Percentiles rank a stretch among this genome's conserved stretches.
These are phyloP conservation scores for Leccinum pellstonianum DNA, from an alignment of 768 basidiomycete genomes.

Conservation along the genomic window DNA sequence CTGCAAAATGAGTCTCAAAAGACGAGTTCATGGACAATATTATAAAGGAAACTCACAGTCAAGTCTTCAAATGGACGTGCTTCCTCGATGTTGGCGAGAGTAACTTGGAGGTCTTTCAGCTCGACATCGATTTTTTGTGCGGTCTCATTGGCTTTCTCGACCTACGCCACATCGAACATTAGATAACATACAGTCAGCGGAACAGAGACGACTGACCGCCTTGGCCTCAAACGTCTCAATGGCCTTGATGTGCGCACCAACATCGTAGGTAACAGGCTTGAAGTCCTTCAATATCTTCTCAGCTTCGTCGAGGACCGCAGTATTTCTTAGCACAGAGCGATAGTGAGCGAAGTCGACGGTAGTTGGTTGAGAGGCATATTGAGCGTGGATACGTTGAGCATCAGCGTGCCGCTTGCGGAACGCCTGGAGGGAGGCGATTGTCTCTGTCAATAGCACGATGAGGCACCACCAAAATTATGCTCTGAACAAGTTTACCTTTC, in stretches of 20 bases:
- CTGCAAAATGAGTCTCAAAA: constrained; percentile 39
- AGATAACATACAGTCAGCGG: constrained; percentile 3
- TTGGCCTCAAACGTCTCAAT: constrained; percentile 96
- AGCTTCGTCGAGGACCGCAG: constrained; percentile 85
- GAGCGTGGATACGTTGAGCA: constrained; percentile 70
- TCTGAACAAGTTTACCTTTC: constrained; percentile 54
- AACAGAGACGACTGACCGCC: constrained; percentile 62
- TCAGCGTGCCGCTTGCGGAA: constrained; percentile 96
- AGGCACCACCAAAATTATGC: neutral
- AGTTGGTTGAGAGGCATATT: constrained; percentile 67
- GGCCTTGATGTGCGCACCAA: constrained; percentile 83
- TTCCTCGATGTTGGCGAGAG: constrained; percentile 95
- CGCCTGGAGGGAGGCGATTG: constrained; percentile 83
- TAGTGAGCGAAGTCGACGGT: constrained; percentile 91
- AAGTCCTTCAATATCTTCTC: constrained; percentile 87
- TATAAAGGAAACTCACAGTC: constrained; percentile 58
- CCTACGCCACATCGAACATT: constrained; percentile 42
- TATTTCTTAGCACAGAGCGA: constrained; percentile 89
- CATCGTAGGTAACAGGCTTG: constrained; percentile 95
- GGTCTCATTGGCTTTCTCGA: constrained; percentile 87
- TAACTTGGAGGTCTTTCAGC: constrained; percentile 86
- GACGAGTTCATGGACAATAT: neutral
- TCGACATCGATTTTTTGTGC: constrained; percentile 88
- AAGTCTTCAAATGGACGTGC: constrained; percentile 97
- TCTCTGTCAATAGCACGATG: constrained; percentile 53